Evolutionary conservation across 2,329 filamentous ascomycete species (phyloP).

Genomic region (Proliferodiscus dingleyae): DNA sequence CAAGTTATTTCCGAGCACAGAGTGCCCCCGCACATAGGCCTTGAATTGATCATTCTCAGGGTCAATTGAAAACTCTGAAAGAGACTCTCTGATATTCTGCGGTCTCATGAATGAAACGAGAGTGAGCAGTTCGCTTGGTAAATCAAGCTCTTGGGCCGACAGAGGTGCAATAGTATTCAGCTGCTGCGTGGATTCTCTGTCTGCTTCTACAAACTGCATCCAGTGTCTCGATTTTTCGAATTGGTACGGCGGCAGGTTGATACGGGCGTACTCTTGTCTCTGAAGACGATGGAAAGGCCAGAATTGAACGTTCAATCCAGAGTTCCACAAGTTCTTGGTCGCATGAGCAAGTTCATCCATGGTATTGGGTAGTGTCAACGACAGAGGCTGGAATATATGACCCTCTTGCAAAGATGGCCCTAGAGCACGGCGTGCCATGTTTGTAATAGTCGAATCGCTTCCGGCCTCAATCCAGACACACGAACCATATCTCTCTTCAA

Average conservation of each 20-base stretch:
- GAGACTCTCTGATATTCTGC: too few relatives aligned
- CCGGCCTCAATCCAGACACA: constrained; percentile 35
- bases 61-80: too few relatives aligned
- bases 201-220: too few relatives aligned
- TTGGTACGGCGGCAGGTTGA: constrained; percentile 34
- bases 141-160: too few relatives aligned
- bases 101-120: too few relatives aligned
- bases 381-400: constrained; percentile 20
- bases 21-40: too few relatives aligned
- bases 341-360: constrained; percentile 23
- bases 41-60: too few relatives aligned
- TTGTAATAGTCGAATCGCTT: constrained; percentile 25
- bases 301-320: constrained; percentile 23
- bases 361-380: constrained; percentile 18
- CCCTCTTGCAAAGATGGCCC: constrained; percentile 6
- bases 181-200: too few relatives aligned
- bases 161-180: too few relatives aligned
- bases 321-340: constrained; percentile 28
- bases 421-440: constrained; percentile 32
- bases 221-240: constrained; percentile 33
- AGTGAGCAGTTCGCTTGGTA: too few relatives aligned
- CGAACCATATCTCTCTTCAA: constrained; percentile 16
- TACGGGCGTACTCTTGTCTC: constrained; percentile 14
- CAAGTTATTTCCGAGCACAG: too few relatives aligned
- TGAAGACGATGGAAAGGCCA: constrained; percentile 30